A percentile compares a stretch with the other conserved stretches of the same genome.
Conservation (phyloP, 306 rosid genomes). For the Oemleria cerasiformis region DNA sequence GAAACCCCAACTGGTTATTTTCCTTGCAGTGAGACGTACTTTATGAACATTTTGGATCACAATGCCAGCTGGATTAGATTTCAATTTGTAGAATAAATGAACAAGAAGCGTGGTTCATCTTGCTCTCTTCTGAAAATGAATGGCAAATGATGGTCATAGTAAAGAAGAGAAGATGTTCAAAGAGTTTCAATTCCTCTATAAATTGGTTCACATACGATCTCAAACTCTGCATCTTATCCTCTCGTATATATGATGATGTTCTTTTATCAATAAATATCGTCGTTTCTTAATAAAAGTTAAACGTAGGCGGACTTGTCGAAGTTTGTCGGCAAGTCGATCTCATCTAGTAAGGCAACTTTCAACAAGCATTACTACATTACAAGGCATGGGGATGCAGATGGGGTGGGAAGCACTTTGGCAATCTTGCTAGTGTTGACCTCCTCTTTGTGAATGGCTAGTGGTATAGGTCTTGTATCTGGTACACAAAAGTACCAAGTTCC, state of each 20-base stretch:
- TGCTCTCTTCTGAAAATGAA: neutral
- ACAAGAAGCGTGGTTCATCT: neutral
- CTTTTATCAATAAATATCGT: too few species aligned
- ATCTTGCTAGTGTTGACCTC: constrained; percentile 29
- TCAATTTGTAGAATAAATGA: neutral
- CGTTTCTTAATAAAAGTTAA: too few species aligned
- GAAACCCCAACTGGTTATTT: too few species aligned
- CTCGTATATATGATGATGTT: too few species aligned
- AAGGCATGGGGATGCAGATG: neutral
- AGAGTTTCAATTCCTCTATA: neutral
- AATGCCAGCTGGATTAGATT: neutral
- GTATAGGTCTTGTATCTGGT: constrained; percentile 31
- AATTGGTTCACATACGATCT: neutral
- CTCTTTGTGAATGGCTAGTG: too few species aligned
- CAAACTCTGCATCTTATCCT: too few species aligned
- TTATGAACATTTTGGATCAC: neutral
- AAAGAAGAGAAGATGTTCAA: neutral
- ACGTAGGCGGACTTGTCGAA: neutral
- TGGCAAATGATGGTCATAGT: neutral
- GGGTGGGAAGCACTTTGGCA: constrained; percentile 13
- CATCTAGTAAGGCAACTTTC: constrained; percentile 10
- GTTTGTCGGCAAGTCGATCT: neutral
- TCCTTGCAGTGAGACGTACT: neutral
- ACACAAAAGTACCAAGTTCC: constrained; percentile 23
- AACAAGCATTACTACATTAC: constrained; percentile 15